These are phyloP conservation scores for Penicillium brevicompactum DNA, from an alignment of 2,329 filamentous ascomycete genomes.

Conservation along the genomic window DNA sequence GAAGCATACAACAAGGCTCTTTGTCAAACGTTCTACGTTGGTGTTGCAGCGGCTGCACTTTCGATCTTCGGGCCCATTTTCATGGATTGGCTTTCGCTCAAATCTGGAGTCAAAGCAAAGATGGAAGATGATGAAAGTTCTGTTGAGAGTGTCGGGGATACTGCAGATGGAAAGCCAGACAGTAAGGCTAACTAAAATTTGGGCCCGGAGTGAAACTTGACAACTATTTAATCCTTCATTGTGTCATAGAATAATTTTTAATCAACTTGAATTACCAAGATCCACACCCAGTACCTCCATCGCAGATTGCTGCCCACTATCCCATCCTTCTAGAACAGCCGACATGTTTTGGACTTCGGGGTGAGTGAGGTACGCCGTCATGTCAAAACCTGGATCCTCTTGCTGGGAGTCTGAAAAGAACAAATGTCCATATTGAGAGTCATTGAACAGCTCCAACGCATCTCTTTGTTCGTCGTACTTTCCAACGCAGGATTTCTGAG, in stretches of 20 bases:
- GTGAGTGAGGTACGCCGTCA: conserved; percentile 12
- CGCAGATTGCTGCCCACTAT: conserved; percentile 11
- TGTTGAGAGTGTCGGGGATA: not conserved
- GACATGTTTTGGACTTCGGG: conserved; percentile 11
- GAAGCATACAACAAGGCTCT: not conserved
- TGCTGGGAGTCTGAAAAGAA: not conserved
- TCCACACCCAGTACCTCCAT: conserved; percentile 9
- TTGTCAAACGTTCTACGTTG: not conserved
- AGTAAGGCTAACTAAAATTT: not conserved
- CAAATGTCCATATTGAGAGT: not conserved
- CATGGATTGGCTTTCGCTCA: conserved; percentile 2
- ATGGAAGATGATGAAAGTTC: not conserved
- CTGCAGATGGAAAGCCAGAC: not conserved
- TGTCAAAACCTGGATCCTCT: not conserved
- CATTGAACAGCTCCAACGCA: not conserved
- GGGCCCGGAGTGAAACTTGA: no score
- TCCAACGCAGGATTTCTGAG: not conserved
- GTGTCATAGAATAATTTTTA: not conserved
- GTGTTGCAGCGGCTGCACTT: not conserved
- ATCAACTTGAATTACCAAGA: not conserved
- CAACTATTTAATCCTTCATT: not conserved
- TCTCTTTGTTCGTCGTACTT: not conserved
- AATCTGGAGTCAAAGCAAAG: not conserved
- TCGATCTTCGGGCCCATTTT: not conserved
- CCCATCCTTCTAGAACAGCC: conserved; percentile 10